Evolutionary conservation across 1,139 yeast genomes (phyloP), one percentile per base, ranked within the genome.

Genomic region (Geotrichum australiense): DNA sequence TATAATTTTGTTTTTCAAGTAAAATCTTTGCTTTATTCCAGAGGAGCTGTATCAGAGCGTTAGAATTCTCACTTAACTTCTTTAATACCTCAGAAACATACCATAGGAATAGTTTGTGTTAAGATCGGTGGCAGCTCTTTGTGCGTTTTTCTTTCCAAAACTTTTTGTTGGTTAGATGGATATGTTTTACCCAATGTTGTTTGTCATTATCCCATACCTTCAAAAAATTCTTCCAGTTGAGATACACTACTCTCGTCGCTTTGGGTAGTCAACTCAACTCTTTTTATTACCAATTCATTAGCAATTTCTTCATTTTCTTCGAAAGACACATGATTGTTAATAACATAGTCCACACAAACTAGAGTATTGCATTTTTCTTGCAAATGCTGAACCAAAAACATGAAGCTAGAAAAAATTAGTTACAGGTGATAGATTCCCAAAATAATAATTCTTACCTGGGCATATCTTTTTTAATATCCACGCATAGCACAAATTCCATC

Each of bases 401-500:
- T 39, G 25, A 45, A 36, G 22, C 45, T 44, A 25, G n/a, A 11
- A 10, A 20, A 34, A 19, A 20, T 20, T 24, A 23, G 28, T 7
- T 12, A 11, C 14, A 16, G 25, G 11, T 16, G 20, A 12, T 27
- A 24, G 27, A 16, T 12, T 5, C 14, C 23, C 18, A 23, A 4
- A 6, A 20, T 8, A 21, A 3, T 14, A 15, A 4, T 26, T 12
- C 39, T 10, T 25, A 44, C 47, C 39, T 41, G 19, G 39, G 36
- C 21, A 45, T 45, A 18, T 45, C 42, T 15, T 25, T 37, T 19
- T 37, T 31, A 4, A 45, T 33, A 18, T 45, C 43, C 5, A 37
- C 43, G 14, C 39, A 39, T 16, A 45, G 22, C 5, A 41, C 48
- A 31, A 45, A 27, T 37, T 45, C 48, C 48, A 45, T 42, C 15